Conservation (phyloP, 352 stramenopile genomes). For the Phytophthora pisi region DNA sequence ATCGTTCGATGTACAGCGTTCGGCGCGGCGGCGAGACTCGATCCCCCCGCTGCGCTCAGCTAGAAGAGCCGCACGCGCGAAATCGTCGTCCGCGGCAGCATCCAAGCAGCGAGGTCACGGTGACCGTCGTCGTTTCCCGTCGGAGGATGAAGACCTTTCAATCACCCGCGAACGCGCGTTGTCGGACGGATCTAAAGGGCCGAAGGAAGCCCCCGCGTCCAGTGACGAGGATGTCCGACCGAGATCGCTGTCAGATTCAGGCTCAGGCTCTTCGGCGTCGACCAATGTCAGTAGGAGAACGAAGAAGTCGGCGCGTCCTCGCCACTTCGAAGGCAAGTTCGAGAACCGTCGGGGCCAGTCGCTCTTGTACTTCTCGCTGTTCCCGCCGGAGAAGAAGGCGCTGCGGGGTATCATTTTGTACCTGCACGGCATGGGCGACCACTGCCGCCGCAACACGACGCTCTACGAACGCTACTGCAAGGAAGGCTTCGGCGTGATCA, state of each 20-base stretch:
- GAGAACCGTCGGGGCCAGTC: conserved; percentile 51
- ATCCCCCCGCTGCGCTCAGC: conserved; percentile 8
- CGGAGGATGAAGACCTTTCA: conserved; percentile 8
- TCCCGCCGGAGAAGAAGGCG: conserved; percentile 41
- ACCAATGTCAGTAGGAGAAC: conserved; percentile 1
- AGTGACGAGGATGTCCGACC: conserved; percentile 20
- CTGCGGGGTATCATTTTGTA: conserved; percentile 61
- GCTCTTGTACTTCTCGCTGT: conserved; percentile 64
- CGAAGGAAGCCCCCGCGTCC: conserved; percentile 5
- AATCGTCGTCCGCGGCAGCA: conserved; percentile 16
- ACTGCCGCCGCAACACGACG: conserved; percentile 53
- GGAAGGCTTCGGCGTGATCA: conserved; percentile 58
- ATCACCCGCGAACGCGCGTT: conserved; percentile 15
- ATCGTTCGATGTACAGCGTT: conserved; percentile 3
- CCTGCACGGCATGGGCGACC: conserved; percentile 68
- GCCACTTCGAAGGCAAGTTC: conserved; percentile 52
- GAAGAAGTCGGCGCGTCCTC: conserved; percentile 24
- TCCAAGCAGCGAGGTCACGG: conserved; percentile 11
- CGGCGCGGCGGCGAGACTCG: conserved; percentile 8
- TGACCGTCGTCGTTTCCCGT: conserved; percentile 10
- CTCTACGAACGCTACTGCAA: conserved; percentile 55
- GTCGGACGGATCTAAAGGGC: conserved; percentile 17
- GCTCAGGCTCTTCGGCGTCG: neutral
- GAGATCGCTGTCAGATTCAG: conserved; percentile 25
- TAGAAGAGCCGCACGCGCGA: conserved; percentile 9